Conservation (phyloP, 2,329 filamentous ascomycete genomes). For the Lomentospora prolificans region DNA sequence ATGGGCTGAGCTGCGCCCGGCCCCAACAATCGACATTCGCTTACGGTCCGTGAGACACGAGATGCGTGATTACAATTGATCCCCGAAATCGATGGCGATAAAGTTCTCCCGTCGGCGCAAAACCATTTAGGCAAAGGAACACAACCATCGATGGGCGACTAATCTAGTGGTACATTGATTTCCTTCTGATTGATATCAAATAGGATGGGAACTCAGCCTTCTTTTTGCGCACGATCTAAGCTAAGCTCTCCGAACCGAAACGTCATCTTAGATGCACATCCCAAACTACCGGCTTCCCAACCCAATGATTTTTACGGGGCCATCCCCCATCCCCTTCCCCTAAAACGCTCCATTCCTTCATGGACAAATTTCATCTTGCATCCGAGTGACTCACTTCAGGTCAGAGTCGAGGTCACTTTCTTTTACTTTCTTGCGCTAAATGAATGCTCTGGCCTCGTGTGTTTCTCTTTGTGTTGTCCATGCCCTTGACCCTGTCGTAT, state of each 20-base stretch:
- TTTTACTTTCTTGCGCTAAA: background rate
- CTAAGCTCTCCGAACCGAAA: background rate
- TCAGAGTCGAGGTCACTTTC: no score
- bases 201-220: no score
- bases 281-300: background rate
- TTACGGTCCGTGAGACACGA: background rate
- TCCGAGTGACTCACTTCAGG: background rate
- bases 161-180: no score
- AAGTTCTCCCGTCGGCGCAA: no score
- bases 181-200: no score
- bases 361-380: slow-evolving; percentile 1
- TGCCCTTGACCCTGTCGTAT: background rate
- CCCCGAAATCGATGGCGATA: no score
- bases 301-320: background rate
- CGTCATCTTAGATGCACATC: background rate
- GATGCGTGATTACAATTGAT: no score
- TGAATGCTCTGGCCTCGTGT: background rate
- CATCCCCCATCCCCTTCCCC: background rate
- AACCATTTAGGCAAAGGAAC: no score
- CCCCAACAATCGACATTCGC: background rate
- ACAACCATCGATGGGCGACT: no score
- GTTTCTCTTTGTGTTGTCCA: background rate
- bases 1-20: background rate
- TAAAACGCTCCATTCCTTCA: background rate
- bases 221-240: no score